Evolutionary conservation across 177 flowering plant species (phyloP).

Genomic region (Telopea speciosissima): DNA sequence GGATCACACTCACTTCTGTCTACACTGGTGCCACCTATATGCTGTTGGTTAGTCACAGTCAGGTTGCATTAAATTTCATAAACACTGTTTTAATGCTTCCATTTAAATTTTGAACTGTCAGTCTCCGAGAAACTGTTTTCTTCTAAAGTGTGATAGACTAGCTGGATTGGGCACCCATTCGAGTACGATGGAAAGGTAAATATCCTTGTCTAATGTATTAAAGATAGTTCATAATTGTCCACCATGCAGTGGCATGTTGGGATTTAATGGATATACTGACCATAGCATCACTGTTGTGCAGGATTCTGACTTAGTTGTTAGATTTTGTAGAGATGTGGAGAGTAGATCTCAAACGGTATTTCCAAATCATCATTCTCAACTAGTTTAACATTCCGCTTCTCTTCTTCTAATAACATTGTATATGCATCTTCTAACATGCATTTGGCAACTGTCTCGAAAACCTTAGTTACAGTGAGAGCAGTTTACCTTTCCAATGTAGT

Average conservation of each 20-base stretch:
- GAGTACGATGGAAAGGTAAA: conserved; percentile 65
- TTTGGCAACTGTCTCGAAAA: neutral
- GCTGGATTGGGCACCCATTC: conserved; percentile 67
- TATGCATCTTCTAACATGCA: neutral
- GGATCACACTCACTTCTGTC: neutral
- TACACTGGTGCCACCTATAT: neutral
- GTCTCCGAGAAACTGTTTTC: conserved; percentile 21
- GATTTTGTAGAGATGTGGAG: conserved; percentile 95
- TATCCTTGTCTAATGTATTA: neutral
- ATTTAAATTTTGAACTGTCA: conserved; percentile 1
- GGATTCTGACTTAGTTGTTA: conserved; percentile 62
- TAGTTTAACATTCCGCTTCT: neutral
- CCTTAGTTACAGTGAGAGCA: too few species aligned
- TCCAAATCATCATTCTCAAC: conserved; percentile 4
- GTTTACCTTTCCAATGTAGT: neutral
- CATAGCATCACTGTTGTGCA: conserved; percentile 33
- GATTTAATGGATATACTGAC: neutral
- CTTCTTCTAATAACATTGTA: neutral
- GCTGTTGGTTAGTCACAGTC: neutral
- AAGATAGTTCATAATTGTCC: neutral
- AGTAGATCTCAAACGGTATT: conserved; percentile 69
- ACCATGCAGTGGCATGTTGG: neutral
- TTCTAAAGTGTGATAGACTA: conserved; percentile 53
- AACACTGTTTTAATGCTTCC: neutral
- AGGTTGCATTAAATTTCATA: neutral